These are phyloP conservation scores for Angomonas ambiguus DNA, from an alignment of 208 protist species.

Conservation along the genomic window DNA sequence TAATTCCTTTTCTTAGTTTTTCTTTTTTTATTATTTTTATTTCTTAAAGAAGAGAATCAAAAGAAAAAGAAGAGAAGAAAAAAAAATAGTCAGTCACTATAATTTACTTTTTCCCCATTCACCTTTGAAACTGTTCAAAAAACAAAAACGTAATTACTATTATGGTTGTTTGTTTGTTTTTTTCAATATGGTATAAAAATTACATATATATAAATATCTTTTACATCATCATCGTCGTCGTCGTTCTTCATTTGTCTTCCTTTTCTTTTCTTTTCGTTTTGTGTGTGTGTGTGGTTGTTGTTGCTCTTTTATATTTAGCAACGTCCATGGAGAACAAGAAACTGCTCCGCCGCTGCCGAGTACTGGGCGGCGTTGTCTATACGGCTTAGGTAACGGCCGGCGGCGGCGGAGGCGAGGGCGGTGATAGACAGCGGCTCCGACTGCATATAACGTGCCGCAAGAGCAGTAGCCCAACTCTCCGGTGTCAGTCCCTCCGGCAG, in stretches of 20 bases:
- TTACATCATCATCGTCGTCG: neutral
- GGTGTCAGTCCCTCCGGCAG: constrained; percentile 10
- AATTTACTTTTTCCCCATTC: too few relatives aligned
- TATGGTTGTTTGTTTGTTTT: neutral
- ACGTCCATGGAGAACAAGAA: neutral
- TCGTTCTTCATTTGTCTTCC: neutral
- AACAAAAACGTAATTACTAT: too few relatives aligned
- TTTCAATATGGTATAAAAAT: too few relatives aligned
- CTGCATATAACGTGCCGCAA: constrained; percentile 34
- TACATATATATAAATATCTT: neutral
- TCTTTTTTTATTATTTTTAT: neutral
- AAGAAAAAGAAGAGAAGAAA: too few relatives aligned
- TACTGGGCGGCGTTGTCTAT: constrained; percentile 19
- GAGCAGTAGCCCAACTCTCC: constrained; percentile 40
- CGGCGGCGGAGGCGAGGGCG: constrained; percentile 21
- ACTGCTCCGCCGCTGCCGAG: constrained; percentile 8
- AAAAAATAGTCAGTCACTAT: too few relatives aligned
- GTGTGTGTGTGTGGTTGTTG: too few relatives aligned
- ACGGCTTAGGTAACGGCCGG: constrained; percentile 17
- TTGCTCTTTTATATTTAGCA: too few relatives aligned
- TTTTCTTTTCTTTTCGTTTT: neutral
- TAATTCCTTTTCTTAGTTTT: neutral
- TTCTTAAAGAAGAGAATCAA: neutral
- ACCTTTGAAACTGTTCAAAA: too few relatives aligned
- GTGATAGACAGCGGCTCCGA: constrained; percentile 14